These are phyloP conservation scores for Phlebopus sp. DNA, from an alignment of 1,284 basidiomycete genomes.

Conservation along the genomic window DNA sequence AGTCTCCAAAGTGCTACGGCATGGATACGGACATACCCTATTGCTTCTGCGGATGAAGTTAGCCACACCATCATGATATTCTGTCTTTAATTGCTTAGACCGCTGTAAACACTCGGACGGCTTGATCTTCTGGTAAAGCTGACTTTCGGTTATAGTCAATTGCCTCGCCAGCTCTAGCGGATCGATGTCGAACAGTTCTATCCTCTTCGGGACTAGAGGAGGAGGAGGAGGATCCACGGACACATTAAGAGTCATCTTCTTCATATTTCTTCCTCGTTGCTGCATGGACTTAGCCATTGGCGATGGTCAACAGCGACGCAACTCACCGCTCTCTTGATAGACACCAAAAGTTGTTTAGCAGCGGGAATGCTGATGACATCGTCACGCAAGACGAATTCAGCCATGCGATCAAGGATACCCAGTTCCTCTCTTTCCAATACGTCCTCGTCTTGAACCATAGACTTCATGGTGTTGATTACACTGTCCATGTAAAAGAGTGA, in stretches of 20 bases:
- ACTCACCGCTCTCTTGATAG: conserved; percentile 56
- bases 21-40: conserved; percentile 39
- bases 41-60: conserved; percentile 74
- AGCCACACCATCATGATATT: conserved; percentile 59
- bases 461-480: conserved; percentile 59
- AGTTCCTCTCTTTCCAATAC: conserved; percentile 55
- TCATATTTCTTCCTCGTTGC: conserved; percentile 39
- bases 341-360: conserved; percentile 50
- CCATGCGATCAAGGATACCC: conserved; percentile 52
- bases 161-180: conserved; percentile 79
- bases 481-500: conserved; percentile 28
- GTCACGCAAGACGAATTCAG: conserved; percentile 50
- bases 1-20: not conserved
- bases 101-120: conserved; percentile 71
- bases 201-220: conserved; percentile 57
- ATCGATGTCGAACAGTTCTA: conserved; percentile 67
- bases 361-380: conserved; percentile 44
- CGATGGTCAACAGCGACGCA: not conserved
- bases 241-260: conserved; percentile 34
- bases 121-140: conserved; percentile 66
- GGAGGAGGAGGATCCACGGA: conserved; percentile 44
- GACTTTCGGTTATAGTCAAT: conserved; percentile 73
- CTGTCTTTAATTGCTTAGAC: conserved; percentile 49
- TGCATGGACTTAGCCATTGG: conserved; percentile 13
- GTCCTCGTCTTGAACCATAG: conserved; percentile 57